Evolutionary conservation across 805 yeast genomes (phyloP).

Genomic region (Yueomyces sp.): DNA sequence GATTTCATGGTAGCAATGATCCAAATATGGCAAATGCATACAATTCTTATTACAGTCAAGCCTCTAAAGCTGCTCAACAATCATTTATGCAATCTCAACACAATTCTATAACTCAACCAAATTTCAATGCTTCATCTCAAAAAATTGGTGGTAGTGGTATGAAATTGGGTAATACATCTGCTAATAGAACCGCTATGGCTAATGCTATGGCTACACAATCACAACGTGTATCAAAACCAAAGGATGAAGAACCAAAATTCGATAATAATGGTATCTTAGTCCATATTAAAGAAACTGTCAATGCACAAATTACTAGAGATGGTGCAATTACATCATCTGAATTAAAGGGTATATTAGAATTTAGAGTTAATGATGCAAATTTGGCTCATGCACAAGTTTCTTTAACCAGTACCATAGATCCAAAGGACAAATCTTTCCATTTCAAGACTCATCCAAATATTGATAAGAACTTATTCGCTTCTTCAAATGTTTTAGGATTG

Average conservation of each 20-base stretch:
- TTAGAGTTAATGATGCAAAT: constrained; percentile 69
- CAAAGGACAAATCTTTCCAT: constrained; percentile 36
- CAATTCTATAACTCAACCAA: constrained; percentile 6
- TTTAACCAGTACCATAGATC: constrained; percentile 36
- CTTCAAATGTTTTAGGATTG: constrained; percentile 47
- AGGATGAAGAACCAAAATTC: constrained; percentile 20
- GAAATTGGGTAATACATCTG: constrained; percentile 9
- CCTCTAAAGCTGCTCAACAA: constrained; percentile 27
- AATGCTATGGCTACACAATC: not conserved
- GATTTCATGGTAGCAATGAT: constrained; percentile 18
- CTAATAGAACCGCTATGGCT: constrained; percentile 1
- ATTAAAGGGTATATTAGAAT: constrained; percentile 80
- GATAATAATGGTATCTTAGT: constrained; percentile 68
- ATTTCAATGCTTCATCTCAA: constrained; percentile 1
- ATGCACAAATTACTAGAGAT: constrained; percentile 71
- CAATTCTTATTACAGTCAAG: constrained; percentile 25
- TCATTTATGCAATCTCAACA: constrained; percentile 15
- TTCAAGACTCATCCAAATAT: constrained; percentile 96
- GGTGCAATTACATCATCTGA: constrained; percentile 62
- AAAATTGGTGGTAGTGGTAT: constrained; percentile 12
- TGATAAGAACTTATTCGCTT: constrained; percentile 58
- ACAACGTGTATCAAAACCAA: constrained; percentile 10
- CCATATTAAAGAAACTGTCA: constrained; percentile 60
- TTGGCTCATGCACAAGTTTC: constrained; percentile 54
- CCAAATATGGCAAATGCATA: constrained; percentile 26